Evolutionary conservation across 2,329 filamentous ascomycete genomes (phyloP).

Genomic region (Alternaria atra): DNA sequence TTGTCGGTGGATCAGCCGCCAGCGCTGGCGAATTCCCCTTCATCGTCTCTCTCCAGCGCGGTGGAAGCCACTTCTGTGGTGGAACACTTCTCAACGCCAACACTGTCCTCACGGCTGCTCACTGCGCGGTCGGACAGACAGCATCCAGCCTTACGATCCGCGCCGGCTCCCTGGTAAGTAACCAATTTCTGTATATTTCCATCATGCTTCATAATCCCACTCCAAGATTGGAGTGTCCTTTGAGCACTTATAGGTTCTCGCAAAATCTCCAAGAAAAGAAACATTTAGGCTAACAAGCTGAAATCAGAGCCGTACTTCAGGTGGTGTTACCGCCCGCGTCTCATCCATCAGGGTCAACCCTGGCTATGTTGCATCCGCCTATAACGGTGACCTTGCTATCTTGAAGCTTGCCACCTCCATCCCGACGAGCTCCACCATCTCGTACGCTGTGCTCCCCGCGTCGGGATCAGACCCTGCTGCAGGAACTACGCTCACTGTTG

Average conservation of each 20-base stretch:
- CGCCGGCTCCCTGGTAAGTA: slow-evolving; percentile 25
- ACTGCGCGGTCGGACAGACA: slow-evolving; percentile 29
- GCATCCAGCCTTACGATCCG: slow-evolving; percentile 20
- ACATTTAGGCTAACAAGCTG: not conserved
- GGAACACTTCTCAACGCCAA: slow-evolving; percentile 39
- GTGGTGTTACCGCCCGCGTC: slow-evolving; percentile 29
- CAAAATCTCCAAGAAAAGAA: not conserved
- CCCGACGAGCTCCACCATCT: slow-evolving; percentile 32
- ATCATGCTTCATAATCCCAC: not conserved
- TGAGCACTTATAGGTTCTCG: not conserved
- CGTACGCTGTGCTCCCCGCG: slow-evolving; percentile 32
- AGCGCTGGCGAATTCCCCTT: slow-evolving; percentile 38
- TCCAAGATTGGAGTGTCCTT: not conserved
- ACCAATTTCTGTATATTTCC: not conserved
- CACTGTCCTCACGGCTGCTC: slow-evolving; percentile 42
- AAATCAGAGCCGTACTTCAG: slow-evolving; percentile 23
- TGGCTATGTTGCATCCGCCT: slow-evolving; percentile 23
- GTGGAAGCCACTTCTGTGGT: slow-evolving; percentile 39
- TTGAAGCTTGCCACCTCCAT: slow-evolving; percentile 36
- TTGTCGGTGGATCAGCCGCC: slow-evolving; percentile 39
- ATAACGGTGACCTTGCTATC: slow-evolving; percentile 39
- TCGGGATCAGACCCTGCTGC: slow-evolving; percentile 34
- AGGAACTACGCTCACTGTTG: slow-evolving; percentile 30
- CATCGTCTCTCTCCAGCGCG: slow-evolving; percentile 35
- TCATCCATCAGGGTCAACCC: slow-evolving; percentile 35